Evolutionary conservation across 2,329 filamentous ascomycete species (phyloP).

Genomic region (Alternaria solani): DNA sequence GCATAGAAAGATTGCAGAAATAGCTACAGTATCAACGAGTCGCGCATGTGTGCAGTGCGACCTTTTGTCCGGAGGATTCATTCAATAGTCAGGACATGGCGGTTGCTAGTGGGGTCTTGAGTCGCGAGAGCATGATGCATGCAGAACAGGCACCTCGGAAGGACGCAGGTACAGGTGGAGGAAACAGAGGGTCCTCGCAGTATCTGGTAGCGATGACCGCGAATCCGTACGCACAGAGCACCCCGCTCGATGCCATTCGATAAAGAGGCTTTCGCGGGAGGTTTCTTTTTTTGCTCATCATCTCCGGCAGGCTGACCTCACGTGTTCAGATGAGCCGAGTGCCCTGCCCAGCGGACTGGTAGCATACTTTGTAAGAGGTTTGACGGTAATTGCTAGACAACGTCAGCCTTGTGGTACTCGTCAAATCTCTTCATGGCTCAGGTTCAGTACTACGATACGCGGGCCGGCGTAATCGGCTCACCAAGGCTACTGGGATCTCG

Average conservation of each 20-base stretch:
- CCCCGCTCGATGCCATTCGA: not conserved
- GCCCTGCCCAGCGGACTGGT: not conserved
- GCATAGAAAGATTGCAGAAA: not conserved
- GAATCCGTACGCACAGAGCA: conserved; percentile 13
- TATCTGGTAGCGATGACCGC: not conserved
- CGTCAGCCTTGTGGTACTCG: not conserved
- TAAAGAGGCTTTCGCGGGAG: not conserved
- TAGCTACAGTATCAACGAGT: not conserved
- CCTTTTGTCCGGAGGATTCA: not conserved
- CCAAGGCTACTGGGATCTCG: conserved; percentile 10
- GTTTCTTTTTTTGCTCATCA: conserved; percentile 7
- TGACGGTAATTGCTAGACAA: not conserved
- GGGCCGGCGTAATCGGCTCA: not conserved
- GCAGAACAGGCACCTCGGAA: not conserved
- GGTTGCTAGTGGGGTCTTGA: not conserved
- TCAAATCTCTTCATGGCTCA: not conserved
- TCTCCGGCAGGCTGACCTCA: conserved; percentile 2
- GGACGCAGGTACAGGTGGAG: not conserved
- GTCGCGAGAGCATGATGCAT: conserved; percentile 6
- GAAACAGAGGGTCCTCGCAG: not conserved
- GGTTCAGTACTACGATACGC: not conserved
- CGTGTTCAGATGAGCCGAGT: not conserved
- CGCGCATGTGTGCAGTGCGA: not conserved
- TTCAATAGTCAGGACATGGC: conserved; percentile 2
- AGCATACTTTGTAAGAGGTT: not conserved